Evolutionary conservation across 495 filamentous ascomycete genomes (phyloP).

Genomic region (Neurospora sp.): DNA sequence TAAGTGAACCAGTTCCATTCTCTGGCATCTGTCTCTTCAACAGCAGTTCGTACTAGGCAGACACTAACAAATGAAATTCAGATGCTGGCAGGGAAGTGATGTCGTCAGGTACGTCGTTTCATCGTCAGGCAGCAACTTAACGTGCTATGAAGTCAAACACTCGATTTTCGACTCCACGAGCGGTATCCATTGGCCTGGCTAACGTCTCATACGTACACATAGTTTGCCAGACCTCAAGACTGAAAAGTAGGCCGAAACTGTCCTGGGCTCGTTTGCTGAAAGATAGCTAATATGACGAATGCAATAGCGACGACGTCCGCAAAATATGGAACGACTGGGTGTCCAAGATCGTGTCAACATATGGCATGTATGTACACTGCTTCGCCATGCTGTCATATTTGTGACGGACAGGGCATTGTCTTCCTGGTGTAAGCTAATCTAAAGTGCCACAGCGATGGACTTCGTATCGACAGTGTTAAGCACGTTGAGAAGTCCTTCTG

Average conservation of each 20-base stretch:
- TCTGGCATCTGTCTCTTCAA: constrained; percentile 17
- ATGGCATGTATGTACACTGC: constrained; percentile 40
- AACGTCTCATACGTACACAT: not conserved
- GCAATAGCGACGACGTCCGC: constrained; percentile 34
- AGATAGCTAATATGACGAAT: not conserved
- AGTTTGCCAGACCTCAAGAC: constrained; percentile 63
- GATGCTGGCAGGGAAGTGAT: constrained; percentile 59
- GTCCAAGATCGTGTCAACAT: constrained; percentile 49
- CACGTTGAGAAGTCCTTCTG: constrained; percentile 66
- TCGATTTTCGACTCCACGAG: not conserved
- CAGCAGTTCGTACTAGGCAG: constrained; percentile 10
- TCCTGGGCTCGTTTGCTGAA: not conserved
- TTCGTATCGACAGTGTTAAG: constrained; percentile 67
- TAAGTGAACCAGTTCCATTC: constrained; percentile 19
- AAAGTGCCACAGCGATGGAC: constrained; percentile 42
- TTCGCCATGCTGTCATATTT: not conserved
- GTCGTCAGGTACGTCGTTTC: constrained; percentile 29
- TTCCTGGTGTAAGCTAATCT: not conserved
- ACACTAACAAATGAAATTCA: constrained; percentile 6
- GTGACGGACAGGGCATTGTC: not conserved
- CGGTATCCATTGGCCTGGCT: not conserved
- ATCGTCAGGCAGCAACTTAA: not conserved
- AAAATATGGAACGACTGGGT: constrained; percentile 59
- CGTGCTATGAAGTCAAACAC: not conserved
- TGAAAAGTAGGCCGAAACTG: constrained; percentile 25